Conservation (phyloP, 768 basidiomycete genomes). For the Leccinum ochraceum region DNA sequence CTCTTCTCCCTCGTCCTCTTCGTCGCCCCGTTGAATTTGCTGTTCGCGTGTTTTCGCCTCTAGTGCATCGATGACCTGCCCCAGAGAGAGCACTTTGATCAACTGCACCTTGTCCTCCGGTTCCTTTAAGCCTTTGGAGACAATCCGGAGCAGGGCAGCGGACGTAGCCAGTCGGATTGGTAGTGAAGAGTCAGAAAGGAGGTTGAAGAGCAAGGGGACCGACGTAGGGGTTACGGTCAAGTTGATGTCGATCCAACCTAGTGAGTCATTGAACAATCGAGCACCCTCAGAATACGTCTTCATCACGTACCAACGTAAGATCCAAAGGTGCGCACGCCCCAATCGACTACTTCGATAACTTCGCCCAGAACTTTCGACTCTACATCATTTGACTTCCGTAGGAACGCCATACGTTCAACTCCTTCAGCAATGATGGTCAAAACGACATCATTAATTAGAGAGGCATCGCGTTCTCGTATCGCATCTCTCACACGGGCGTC, state of each 20-base stretch:
- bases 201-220: conserved; percentile 78
- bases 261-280: conserved; percentile 2
- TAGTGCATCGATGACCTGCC: conserved; percentile 76
- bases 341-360: conserved; percentile 80
- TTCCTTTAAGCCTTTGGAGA: conserved; percentile 94
- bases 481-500: conserved; percentile 88
- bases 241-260: conserved; percentile 98
- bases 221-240: conserved; percentile 91
- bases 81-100: conserved; percentile 85
- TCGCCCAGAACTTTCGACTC: conserved; percentile 56
- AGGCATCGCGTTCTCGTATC: conserved; percentile 88
- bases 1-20: conserved; percentile 85
- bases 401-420: conserved; percentile 53
- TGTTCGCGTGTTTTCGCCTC: conserved; percentile 73
- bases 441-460: conserved; percentile 82
- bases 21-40: conserved; percentile 62
- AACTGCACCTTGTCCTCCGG: conserved; percentile 87
- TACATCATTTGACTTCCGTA: conserved; percentile 46
- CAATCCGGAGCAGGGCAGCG: conserved; percentile 75
- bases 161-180: conserved; percentile 84
- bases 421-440: conserved; percentile 79
- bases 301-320: conserved; percentile 86
- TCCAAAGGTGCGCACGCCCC: conserved; percentile 89
- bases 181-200: conserved; percentile 76
- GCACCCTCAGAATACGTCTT: neutral